A percentile compares a stretch with the other conserved stretches of the same genome.
Evolutionary conservation across 73 alveolate species (phyloP).

Genomic region (Tetrahymena borealis): DNA sequence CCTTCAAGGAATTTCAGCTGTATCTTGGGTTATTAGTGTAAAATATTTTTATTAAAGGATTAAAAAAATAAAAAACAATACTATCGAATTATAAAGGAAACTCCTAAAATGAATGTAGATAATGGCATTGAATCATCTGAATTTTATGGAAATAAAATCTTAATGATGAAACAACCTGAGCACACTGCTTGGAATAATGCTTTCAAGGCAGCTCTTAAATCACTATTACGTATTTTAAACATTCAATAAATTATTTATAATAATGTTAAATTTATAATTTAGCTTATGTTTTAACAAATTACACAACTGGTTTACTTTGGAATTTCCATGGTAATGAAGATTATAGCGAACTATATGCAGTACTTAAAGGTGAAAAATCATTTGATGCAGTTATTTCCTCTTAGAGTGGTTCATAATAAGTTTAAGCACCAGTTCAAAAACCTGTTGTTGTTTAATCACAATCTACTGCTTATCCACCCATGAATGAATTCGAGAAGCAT

Average conservation of each 20-base stretch:
- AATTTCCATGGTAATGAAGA: neutral
- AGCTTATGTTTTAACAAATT: neutral
- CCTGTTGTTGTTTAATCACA: neutral
- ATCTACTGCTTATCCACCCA: neutral
- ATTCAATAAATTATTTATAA: neutral
- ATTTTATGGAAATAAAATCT: neutral
- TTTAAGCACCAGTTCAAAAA: neutral
- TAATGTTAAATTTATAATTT: neutral
- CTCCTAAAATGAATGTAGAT: neutral
- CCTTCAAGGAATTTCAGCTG: neutral
- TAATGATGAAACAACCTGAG: neutral
- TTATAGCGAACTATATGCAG: neutral
- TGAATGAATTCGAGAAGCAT: neutral
- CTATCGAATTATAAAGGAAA: neutral
- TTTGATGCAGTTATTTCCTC: neutral
- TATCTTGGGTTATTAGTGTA: neutral
- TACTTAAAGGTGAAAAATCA: neutral
- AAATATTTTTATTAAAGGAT: neutral
- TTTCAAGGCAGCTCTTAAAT: neutral
- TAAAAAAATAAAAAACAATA: neutral
- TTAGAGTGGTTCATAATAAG: neutral
- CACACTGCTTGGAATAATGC: constrained; percentile 5
- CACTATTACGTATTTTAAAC: neutral
- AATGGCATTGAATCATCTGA: neutral
- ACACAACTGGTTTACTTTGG: neutral